Evolutionary conservation across 2,329 filamentous ascomycete species (phyloP).

Genomic region (Magnaporthiopsis poae): DNA sequence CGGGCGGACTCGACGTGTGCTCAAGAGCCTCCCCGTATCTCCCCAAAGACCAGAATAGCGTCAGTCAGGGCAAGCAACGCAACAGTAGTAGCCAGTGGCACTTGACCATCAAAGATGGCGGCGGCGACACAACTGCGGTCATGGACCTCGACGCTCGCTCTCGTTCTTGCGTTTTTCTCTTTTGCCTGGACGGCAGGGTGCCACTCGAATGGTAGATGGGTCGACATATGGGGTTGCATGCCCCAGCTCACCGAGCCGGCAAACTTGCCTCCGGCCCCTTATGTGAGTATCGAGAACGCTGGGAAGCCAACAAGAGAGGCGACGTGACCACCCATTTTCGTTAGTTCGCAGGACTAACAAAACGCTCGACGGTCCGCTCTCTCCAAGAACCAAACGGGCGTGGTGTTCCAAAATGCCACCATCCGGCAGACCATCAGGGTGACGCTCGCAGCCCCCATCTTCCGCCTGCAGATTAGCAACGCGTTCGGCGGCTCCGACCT

Average conservation of each 20-base stretch:
- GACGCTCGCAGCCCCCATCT: constrained; percentile 39
- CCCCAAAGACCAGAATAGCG: not conserved
- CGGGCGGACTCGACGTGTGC: not conserved
- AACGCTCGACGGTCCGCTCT: not conserved
- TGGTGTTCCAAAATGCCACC: constrained; percentile 48
- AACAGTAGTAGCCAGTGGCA: not conserved
- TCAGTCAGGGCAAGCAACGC: too few species aligned
- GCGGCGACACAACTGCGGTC: not conserved
- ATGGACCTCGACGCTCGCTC: not conserved
- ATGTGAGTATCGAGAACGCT: constrained; percentile 28
- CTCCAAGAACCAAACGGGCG: constrained; percentile 38
- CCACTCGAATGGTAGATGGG: constrained; percentile 30
- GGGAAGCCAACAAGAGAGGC: not conserved
- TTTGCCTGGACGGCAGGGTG: not conserved
- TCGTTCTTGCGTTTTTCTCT: constrained; percentile 6
- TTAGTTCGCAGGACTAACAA: not conserved
- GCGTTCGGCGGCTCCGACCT: constrained; percentile 49
- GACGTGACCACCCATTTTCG: not conserved
- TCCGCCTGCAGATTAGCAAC: constrained; percentile 53
- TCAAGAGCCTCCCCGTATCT: not conserved
- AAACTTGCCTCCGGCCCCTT: constrained; percentile 48
- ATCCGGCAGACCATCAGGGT: constrained; percentile 53
- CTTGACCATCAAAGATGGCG: not conserved
- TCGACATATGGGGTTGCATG: constrained; percentile 53
- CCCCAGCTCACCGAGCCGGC: constrained; percentile 50